A percentile compares a stretch with the other conserved stretches of the same genome.
These are phyloP conservation scores for Spinacia oleracea DNA, from an alignment of 179 eudicot genomes.

Conservation along the genomic window DNA sequence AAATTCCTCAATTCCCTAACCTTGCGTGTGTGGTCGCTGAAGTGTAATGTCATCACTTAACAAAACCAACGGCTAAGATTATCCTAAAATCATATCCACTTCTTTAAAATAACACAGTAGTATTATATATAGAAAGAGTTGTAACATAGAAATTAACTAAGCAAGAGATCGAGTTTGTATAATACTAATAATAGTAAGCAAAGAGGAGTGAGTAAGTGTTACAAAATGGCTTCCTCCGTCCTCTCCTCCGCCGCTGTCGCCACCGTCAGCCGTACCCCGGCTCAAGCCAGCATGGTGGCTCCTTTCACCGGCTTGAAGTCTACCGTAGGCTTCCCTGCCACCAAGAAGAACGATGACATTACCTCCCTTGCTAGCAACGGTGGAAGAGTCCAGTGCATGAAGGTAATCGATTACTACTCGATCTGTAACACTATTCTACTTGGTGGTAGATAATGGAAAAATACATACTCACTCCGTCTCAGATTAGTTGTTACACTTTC, in stretches of 20 bases:
- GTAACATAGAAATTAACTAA: background rate
- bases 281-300: conserved; percentile 34
- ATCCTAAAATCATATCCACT: conserved; percentile 12
- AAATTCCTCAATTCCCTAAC: too few species aligned
- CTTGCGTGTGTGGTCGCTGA: conserved; percentile 5
- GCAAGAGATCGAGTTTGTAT: background rate
- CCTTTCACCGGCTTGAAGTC: conserved; percentile 45
- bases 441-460: too few species aligned
- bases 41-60: conserved; percentile 16
- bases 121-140: conserved; percentile 21
- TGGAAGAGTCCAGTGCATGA: conserved; percentile 47
- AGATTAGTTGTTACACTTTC: too few species aligned
- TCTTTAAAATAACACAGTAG: background rate
- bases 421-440: too few species aligned
- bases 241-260: conserved; percentile 30
- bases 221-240: conserved; percentile 21
- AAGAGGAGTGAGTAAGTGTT: background rate
- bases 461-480: too few species aligned
- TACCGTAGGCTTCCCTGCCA: conserved; percentile 7
- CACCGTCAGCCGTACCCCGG: conserved; percentile 22
- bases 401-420: too few species aligned
- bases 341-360: conserved; percentile 33
- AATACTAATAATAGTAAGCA: background rate
- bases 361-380: conserved; percentile 42
- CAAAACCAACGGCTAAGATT: conserved; percentile 15